Evolutionary conservation across 768 basidiomycete genomes (phyloP), one percentile per base, ranked within the genome.

Genomic region (Multifurca ochricompacta): DNA sequence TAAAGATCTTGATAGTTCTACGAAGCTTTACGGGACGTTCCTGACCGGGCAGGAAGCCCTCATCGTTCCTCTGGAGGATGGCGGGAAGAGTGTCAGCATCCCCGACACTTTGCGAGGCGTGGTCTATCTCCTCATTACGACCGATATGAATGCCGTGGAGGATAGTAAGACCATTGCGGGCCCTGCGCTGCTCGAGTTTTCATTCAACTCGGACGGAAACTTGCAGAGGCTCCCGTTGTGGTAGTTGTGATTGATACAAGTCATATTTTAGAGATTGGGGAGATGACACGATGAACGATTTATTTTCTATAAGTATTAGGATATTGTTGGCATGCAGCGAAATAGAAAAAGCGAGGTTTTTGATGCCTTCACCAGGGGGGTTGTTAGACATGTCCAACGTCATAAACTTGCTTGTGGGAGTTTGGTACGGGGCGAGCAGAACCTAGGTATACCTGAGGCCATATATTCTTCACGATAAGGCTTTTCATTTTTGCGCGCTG

Each of bases 81-180:
- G 32, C 10, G 27, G 46, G 25, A 51, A 40, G 41, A 55, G 41
- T 16, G 51, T 61, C 28, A 43, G 7, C 27, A 46, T 61, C 6
- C 60, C 60, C 5, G 37, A 31, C 6, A 18, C n/a, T 13, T 54
- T 61, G 3, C 50, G 49, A 7, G 60, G 58, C 11, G 40, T 48
- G 7, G 51, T 48, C 13, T 61, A 50, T 48, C 34, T 61, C 37
- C 27, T 56, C 16, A 14, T 61, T 39, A 60, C 58, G 9, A 59
- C 27, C 11, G 49, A 47, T 10, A 47, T 45, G 19, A 27, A 50
- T 18, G 54, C 36, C 13, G 51, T 61, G 19, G 53, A 55, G 5
- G 54, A 59, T 25, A 44, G 41, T 19, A 59, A 48, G 51, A 56
- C 39, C 7, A 34, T 61, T 10, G 60, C 60, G 3, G 60, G 60